These are phyloP conservation scores for Starmera pachycereana DNA, from an alignment of 805 yeast genomes.

Conservation along the genomic window DNA sequence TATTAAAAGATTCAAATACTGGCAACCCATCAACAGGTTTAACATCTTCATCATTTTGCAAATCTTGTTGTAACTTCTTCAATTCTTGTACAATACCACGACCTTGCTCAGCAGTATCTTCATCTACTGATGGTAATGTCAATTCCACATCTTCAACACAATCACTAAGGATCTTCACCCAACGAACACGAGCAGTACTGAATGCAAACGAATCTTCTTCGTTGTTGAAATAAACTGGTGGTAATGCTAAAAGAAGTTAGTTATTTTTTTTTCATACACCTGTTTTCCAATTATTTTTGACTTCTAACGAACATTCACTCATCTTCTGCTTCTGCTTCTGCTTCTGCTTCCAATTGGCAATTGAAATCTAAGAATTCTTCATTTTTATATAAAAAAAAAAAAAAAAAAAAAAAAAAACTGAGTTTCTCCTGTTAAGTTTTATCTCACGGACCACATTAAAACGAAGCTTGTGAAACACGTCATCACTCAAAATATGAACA, in stretches of 20 bases:
- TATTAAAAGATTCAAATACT: conserved; percentile 51
- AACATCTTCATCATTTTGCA: conserved; percentile 32
- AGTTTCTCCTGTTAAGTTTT: too few species aligned
- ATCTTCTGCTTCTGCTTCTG: too few species aligned
- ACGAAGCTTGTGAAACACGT: not conserved
- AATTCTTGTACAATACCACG: conserved; percentile 31
- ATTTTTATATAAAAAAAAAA: too few species aligned
- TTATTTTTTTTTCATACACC: too few species aligned
- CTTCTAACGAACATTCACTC: too few species aligned
- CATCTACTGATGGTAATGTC: conserved; percentile 18
- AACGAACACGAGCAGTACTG: conserved; percentile 66
- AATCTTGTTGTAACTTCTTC: conserved; percentile 30
- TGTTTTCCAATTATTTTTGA: too few species aligned
- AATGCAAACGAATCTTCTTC: conserved; percentile 76
- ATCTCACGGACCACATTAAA: not conserved
- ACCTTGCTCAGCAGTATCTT: conserved; percentile 35
- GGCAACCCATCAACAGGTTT: conserved; percentile 28
- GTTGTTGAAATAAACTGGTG: conserved; percentile 44
- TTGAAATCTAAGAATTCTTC: too few species aligned
- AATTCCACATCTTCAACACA: conserved; percentile 50
- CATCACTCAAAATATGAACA: not conserved
- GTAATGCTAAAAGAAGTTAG: conserved; percentile 7
- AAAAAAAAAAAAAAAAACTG: too few species aligned
- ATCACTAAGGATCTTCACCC: conserved; percentile 76
- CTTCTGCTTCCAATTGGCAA: too few species aligned